Percentiles rank a stretch among this genome's conserved stretches.
These are phyloP conservation scores for Trichosporon coremiiforme DNA, from an alignment of 1,284 basidiomycete species.

Conservation along the genomic window DNA sequence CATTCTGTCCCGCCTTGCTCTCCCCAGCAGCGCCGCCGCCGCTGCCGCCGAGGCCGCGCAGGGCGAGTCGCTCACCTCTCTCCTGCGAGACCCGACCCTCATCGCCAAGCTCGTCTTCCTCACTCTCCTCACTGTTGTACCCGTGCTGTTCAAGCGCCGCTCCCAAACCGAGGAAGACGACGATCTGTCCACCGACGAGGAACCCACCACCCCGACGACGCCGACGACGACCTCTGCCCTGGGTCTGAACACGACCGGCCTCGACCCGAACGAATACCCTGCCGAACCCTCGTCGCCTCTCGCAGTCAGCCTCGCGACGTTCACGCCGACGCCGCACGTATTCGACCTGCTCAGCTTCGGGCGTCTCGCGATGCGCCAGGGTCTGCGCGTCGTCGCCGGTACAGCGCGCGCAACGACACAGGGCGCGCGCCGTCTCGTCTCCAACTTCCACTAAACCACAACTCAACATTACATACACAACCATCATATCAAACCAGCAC, in stretches of 20 bases:
- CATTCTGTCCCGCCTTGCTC: conserved; percentile 51
- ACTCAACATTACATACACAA: no score
- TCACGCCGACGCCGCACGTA: conserved; percentile 49
- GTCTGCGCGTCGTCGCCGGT: conserved; percentile 34
- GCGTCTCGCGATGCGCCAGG: conserved; percentile 41
- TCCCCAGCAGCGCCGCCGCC: conserved; percentile 35
- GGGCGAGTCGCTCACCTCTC: conserved; percentile 53
- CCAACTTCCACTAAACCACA: conserved; percentile 1
- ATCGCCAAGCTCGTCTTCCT: conserved; percentile 56
- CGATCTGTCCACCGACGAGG: conserved; percentile 23
- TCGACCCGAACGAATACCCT: conserved; percentile 22
- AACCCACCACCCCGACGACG: conserved; percentile 23
- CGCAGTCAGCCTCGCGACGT: conserved; percentile 42
- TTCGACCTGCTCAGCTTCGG: conserved; percentile 53
- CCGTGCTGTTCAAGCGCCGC: conserved; percentile 54
- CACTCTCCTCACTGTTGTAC: conserved; percentile 53
- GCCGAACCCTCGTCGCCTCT: conserved; percentile 42
- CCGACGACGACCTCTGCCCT: conserved; percentile 24
- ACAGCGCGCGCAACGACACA: conserved; percentile 19
- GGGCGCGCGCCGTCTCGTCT: conserved; percentile 7
- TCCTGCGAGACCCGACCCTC: conserved; percentile 55
- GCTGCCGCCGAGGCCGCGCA: conserved; percentile 24
- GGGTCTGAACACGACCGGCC: conserved; percentile 23
- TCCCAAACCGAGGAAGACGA: conserved; percentile 17
- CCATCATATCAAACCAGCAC: background rate